Evolutionary conservation across 495 filamentous ascomycete genomes (phyloP).

Genomic region (Echria macrotheca): DNA sequence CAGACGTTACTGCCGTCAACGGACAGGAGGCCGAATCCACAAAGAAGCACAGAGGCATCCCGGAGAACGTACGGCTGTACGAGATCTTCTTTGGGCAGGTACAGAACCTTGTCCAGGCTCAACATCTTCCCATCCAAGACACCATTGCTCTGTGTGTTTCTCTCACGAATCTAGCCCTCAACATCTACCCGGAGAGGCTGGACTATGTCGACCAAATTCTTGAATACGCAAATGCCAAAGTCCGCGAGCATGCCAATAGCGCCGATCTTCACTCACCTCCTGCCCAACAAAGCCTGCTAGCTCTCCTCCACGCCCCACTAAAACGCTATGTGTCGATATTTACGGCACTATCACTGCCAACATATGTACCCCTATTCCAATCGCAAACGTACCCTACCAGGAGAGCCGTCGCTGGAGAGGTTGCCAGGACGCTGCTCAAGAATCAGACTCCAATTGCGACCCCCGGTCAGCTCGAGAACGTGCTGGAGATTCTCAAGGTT

Average conservation of each 20-base stretch:
- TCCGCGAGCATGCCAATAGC: slow-evolving; percentile 83
- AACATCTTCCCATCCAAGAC: slow-evolving; percentile 88
- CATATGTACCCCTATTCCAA: slow-evolving; percentile 82
- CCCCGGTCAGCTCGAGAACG: slow-evolving; percentile 74
- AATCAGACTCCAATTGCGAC: slow-evolving; percentile 74
- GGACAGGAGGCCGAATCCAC: slow-evolving; percentile 32
- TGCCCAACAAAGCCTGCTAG: slow-evolving; percentile 82
- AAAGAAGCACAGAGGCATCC: slow-evolving; percentile 64
- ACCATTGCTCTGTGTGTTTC: slow-evolving; percentile 90
- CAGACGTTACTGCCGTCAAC: slow-evolving; percentile 36
- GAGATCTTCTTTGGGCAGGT: slow-evolving; percentile 98
- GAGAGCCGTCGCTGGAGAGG: slow-evolving; percentile 81
- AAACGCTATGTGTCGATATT: slow-evolving; percentile 89
- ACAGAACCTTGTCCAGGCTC: slow-evolving; percentile 81
- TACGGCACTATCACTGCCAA: slow-evolving; percentile 84
- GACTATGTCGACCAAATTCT: slow-evolving; percentile 96
- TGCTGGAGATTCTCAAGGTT: slow-evolving; percentile 80
- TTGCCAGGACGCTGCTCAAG: slow-evolving; percentile 70
- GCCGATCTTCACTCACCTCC: slow-evolving; percentile 85
- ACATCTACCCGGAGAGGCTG: slow-evolving; percentile 85
- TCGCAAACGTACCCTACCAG: slow-evolving; percentile 91
- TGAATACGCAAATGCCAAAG: slow-evolving; percentile 81
- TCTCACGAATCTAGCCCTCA: slow-evolving; percentile 84
- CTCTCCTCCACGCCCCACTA: slow-evolving; percentile 80
- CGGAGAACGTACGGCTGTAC: slow-evolving; percentile 82